These are phyloP conservation scores for Plantago elongata DNA, from an alignment of 257 asterid genomes.

Conservation along the genomic window DNA sequence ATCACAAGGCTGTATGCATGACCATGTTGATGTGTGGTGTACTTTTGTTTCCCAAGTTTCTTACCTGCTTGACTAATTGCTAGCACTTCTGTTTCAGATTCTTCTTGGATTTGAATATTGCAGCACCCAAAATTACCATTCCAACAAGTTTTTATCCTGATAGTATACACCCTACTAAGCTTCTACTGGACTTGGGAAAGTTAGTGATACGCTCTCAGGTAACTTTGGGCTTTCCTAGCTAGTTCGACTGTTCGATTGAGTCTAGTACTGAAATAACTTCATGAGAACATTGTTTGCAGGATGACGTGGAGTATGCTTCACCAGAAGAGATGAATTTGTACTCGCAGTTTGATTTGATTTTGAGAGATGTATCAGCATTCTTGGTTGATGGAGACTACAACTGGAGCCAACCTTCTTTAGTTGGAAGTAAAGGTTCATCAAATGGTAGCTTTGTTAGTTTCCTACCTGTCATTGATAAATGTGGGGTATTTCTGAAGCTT, in stretches of 20 bases:
- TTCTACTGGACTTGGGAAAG: slow-evolving; percentile 95
- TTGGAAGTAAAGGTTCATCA: slow-evolving; percentile 34
- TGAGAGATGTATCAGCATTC: slow-evolving; percentile 95
- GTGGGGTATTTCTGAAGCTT: slow-evolving; percentile 86
- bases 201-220: slow-evolving; percentile 82
- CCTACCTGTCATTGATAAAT: slow-evolving; percentile 85
- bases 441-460: slow-evolving; percentile 38
- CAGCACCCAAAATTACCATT: slow-evolving; percentile 92
- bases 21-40: neutral
- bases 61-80: slow-evolving; percentile 19
- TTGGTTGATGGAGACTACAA: slow-evolving; percentile 88
- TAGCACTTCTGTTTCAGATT: slow-evolving; percentile 52
- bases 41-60: slow-evolving; percentile 9
- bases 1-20: neutral
- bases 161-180: slow-evolving; percentile 72
- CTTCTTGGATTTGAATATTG: slow-evolving; percentile 88
- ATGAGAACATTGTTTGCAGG: slow-evolving; percentile 45
- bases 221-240: slow-evolving; percentile 21
- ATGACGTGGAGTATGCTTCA: slow-evolving; percentile 56
- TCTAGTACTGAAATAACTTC: slow-evolving; percentile 16
- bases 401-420: slow-evolving; percentile 54
- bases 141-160: slow-evolving; percentile 90
- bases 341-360: slow-evolving; percentile 76
- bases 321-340: slow-evolving; percentile 77
- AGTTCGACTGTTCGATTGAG: slow-evolving; percentile 10